These are phyloP conservation scores for Dictyostelium intermedium DNA, from an alignment of 78 protist genomes.

Conservation along the genomic window DNA sequence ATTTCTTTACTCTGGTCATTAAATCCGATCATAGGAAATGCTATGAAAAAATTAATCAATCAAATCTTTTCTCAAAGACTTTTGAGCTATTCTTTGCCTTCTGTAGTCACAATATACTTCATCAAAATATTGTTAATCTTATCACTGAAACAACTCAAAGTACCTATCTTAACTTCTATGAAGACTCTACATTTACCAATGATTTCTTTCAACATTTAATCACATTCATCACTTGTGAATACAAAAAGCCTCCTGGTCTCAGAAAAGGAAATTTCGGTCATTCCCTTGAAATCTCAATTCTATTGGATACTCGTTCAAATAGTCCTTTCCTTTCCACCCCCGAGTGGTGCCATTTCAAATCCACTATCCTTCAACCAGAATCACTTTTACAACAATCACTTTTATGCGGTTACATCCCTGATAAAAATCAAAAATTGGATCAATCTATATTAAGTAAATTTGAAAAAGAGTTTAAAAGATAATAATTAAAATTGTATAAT, in stretches of 20 bases:
- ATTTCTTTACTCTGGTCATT: slow-evolving; percentile 46
- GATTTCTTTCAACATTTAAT: neutral
- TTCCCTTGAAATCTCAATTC: slow-evolving; percentile 42
- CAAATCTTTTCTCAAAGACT: slow-evolving; percentile 2
- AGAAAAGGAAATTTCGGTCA: slow-evolving; percentile 63
- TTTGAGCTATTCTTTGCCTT: slow-evolving; percentile 22
- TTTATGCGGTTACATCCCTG: slow-evolving; percentile 63
- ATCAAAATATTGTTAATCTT: slow-evolving; percentile 35
- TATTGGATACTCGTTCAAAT: neutral
- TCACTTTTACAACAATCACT: slow-evolving; percentile 7
- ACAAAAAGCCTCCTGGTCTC: slow-evolving; percentile 3
- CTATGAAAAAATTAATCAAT: slow-evolving; percentile 31
- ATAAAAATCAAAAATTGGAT: slow-evolving; percentile 37
- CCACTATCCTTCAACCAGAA: slow-evolving; percentile 26
- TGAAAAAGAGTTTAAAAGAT: slow-evolving; percentile 71
- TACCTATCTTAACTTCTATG: neutral
- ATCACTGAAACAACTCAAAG: slow-evolving; percentile 13
- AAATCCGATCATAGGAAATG: slow-evolving; percentile 26
- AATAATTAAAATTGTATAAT: neutral
- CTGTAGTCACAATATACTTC: slow-evolving; percentile 41
- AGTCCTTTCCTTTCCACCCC: slow-evolving; percentile 19
- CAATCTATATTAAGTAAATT: slow-evolving; percentile 23
- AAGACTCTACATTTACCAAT: neutral
- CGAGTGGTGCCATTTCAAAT: slow-evolving; percentile 14
- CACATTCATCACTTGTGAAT: neutral